A percentile compares a stretch with the other conserved stretches of the same genome.
phyloP scores from a whole-genome alignment of 306 rosid species.

The Prunus armeniaca region DNA sequence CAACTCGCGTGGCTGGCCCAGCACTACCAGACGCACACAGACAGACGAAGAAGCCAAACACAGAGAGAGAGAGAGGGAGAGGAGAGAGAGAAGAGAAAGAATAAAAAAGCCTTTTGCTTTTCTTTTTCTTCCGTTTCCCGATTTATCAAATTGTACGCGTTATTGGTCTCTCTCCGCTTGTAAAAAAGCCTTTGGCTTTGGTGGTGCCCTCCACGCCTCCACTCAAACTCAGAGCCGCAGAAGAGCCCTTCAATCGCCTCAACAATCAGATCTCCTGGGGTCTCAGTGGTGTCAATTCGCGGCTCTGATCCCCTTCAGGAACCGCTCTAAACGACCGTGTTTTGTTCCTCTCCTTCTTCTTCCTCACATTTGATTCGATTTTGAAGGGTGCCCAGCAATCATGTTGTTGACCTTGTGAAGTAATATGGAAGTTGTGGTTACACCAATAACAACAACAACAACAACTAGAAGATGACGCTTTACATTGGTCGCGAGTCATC shows the following conservation, averaged over 20 bases:
- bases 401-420: slow-evolving; percentile 62
- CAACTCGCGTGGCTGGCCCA: slow-evolving; percentile 63
- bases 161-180: neutral
- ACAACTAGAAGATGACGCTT: slow-evolving; percentile 60
- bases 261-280: slow-evolving; percentile 12
- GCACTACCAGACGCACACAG: slow-evolving; percentile 1
- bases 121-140: neutral
- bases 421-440: slow-evolving; percentile 75
- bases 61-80: slow-evolving; percentile 31
- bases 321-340: neutral
- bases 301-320: slow-evolving; percentile 7
- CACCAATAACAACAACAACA: slow-evolving; percentile 21
- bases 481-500: slow-evolving; percentile 98
- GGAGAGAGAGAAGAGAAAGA: slow-evolving; percentile 13
- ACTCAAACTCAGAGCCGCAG: neutral
- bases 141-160: slow-evolving; percentile 2
- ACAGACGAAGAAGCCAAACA: neutral
- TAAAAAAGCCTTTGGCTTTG: too few species aligned
- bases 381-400: neutral
- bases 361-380: neutral
- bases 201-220: too few species aligned
- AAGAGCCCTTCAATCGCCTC: neutral
- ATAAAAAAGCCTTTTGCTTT: slow-evolving; percentile 16
- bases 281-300: neutral
- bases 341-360: neutral